Evolutionary conservation across 2,329 filamentous ascomycete species (phyloP).

Genomic region (Diplodia corticola): DNA sequence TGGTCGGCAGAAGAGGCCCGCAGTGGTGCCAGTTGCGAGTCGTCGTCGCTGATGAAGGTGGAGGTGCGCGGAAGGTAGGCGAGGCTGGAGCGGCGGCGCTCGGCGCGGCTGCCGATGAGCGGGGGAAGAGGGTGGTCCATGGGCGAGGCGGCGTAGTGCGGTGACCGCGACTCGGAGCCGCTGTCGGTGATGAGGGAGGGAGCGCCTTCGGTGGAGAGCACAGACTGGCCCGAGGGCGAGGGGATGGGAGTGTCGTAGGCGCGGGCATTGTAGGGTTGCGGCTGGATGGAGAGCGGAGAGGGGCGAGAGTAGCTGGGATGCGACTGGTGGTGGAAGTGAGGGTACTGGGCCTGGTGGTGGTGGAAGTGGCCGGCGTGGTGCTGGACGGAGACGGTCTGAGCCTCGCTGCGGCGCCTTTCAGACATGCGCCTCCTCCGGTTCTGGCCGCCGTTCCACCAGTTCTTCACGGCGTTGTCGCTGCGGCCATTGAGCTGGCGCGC

Average conservation of each 20-base stretch:
- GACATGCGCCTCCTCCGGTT: conserved; percentile 65
- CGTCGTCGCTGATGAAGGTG: conserved; percentile 41
- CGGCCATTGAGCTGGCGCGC: conserved; percentile 77
- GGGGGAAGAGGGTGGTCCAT: conserved; percentile 46
- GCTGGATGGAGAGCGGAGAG: conserved; percentile 34
- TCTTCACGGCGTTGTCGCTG: conserved; percentile 95
- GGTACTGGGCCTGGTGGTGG: conserved; percentile 26
- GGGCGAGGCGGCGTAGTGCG: conserved; percentile 47
- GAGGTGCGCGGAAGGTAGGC: conserved; percentile 40
- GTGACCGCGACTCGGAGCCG: conserved; percentile 50
- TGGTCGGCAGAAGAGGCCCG: conserved; percentile 11
- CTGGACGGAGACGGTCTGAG: conserved; percentile 25
- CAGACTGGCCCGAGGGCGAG: conserved; percentile 63
- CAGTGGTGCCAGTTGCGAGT: not conserved
- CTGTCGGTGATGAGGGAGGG: conserved; percentile 71
- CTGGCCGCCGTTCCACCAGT: conserved; percentile 95
- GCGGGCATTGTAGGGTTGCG: conserved; percentile 30
- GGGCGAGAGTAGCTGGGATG: conserved; percentile 23
- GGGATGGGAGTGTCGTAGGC: conserved; percentile 59
- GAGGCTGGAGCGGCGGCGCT: conserved; percentile 39
- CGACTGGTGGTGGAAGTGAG: conserved; percentile 27
- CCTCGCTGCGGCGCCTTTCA: conserved; percentile 30
- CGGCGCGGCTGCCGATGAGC: conserved; percentile 37
- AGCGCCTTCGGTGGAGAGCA: conserved; percentile 63
- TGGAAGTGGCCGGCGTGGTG: conserved; percentile 25